phyloP scores from a whole-genome alignment of 352 stramenopile genomes.

The Stramenopiles sp. region DNA sequence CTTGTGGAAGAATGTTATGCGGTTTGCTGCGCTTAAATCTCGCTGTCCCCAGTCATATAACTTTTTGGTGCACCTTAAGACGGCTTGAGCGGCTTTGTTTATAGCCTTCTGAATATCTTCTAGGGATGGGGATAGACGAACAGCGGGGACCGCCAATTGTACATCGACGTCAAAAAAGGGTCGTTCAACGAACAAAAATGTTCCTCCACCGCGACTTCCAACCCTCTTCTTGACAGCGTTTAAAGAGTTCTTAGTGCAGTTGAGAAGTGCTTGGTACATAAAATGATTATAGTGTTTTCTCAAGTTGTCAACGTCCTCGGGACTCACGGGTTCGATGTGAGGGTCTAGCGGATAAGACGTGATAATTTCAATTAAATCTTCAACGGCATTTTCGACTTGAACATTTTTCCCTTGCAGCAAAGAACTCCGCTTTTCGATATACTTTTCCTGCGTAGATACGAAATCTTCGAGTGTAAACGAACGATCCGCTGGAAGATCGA shows the following conservation, averaged over 20 bases:
- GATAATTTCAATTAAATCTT: conserved; percentile 90
- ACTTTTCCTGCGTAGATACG: conserved; percentile 81
- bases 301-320: conserved; percentile 81
- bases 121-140: conserved; percentile 79
- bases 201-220: conserved; percentile 51
- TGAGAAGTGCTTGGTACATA: conserved; percentile 81
- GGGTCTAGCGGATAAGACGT: conserved; percentile 77
- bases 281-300: conserved; percentile 98
- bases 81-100: conserved; percentile 84
- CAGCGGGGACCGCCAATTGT: conserved; percentile 71
- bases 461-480: conserved; percentile 94
- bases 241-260: conserved; percentile 92
- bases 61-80: conserved; percentile 88
- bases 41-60: conserved; percentile 76
- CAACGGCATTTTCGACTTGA: conserved; percentile 91
- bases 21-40: conserved; percentile 36
- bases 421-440: conserved; percentile 66
- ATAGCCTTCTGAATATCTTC: conserved; percentile 94
- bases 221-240: conserved; percentile 95
- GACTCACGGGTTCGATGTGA: conserved; percentile 71
- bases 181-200: conserved; percentile 68
- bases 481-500: conserved; percentile 83
- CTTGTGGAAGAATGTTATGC: conserved; percentile 82
- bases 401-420: conserved; percentile 90
- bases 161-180: conserved; percentile 97